Conservation (phyloP, 345 rosid genomes). For the Chamaenerion angustifolium region DNA sequence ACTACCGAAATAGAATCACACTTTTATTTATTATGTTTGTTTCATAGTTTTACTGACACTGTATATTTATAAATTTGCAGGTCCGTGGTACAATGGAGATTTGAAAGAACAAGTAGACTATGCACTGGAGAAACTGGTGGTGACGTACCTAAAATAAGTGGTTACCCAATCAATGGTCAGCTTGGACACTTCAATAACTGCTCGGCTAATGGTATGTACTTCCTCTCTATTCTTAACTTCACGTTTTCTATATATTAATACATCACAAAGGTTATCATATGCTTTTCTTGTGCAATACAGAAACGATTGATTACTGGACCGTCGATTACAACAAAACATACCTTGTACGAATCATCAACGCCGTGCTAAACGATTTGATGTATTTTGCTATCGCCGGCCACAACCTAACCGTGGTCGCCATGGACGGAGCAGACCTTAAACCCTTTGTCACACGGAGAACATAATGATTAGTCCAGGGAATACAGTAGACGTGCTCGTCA, state of each 20-base stretch:
- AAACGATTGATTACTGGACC: not conserved
- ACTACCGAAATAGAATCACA: too few species aligned
- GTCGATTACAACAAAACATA: constrained; percentile 18
- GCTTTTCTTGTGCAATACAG: not conserved
- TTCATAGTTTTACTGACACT: too few species aligned
- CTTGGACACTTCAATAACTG: constrained; percentile 14
- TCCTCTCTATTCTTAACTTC: too few species aligned
- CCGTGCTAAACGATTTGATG: constrained; percentile 13
- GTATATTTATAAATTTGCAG: too few species aligned
- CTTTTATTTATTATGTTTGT: too few species aligned
- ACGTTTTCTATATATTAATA: too few species aligned
- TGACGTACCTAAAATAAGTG: constrained; percentile 10
- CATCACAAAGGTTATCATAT: too few species aligned
- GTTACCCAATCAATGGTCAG: constrained; percentile 22
- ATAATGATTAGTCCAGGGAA: constrained; percentile 16
- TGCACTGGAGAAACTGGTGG: constrained; percentile 3
- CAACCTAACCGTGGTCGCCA: constrained; percentile 18
- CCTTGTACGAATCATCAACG: constrained; percentile 23
- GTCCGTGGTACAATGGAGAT: constrained; percentile 11
- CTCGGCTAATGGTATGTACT: constrained; percentile 7
- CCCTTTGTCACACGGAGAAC: constrained; percentile 10
- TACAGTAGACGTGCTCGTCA: constrained; percentile 17
- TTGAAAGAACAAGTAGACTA: constrained; percentile 3
- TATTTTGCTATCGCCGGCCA: constrained; percentile 22
- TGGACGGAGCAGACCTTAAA: constrained; percentile 20